phyloP scores from a whole-genome alignment of 768 basidiomycete species.

The Gelatoporia subvermispora region DNA sequence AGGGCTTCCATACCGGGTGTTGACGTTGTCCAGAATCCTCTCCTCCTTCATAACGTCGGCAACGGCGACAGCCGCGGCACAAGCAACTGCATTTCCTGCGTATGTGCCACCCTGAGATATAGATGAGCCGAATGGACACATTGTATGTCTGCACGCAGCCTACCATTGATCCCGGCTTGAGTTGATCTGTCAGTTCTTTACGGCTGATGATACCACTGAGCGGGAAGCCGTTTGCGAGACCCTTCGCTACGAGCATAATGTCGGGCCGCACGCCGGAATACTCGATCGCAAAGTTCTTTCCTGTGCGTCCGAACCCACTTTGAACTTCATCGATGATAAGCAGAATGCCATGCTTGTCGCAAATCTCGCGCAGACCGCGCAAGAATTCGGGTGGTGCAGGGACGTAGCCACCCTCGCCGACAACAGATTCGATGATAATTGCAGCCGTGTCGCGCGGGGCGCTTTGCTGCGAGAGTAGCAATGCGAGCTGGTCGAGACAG shows the following conservation, averaged over 20 bases:
- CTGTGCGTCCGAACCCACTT: constrained; percentile 85
- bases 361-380: constrained; percentile 73
- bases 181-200: constrained; percentile 75
- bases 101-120: constrained; percentile 73
- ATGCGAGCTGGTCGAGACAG: constrained; percentile 76
- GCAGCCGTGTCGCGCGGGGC: constrained; percentile 85
- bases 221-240: constrained; percentile 91
- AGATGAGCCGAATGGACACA: constrained; percentile 1
- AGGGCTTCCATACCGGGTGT: constrained; percentile 45
- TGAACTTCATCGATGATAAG: constrained; percentile 88
- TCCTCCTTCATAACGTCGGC: constrained; percentile 74
- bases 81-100: constrained; percentile 87
- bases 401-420: constrained; percentile 96
- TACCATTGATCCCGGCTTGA: constrained; percentile 79
- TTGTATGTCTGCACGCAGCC: constrained; percentile 4
- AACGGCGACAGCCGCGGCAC: constrained; percentile 86
- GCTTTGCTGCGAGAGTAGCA: constrained; percentile 76
- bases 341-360: constrained; percentile 81
- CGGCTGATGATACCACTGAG: constrained; percentile 80
- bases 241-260: constrained; percentile 88
- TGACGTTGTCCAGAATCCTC: constrained; percentile 77
- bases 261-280: constrained; percentile 85
- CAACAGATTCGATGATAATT: constrained; percentile 88
- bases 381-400: constrained; percentile 80
- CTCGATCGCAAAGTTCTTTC: constrained; percentile 76